Evolutionary conservation across 2,329 filamentous ascomycete species (phyloP).

Genomic region (Diaporthe nobilis): DNA sequence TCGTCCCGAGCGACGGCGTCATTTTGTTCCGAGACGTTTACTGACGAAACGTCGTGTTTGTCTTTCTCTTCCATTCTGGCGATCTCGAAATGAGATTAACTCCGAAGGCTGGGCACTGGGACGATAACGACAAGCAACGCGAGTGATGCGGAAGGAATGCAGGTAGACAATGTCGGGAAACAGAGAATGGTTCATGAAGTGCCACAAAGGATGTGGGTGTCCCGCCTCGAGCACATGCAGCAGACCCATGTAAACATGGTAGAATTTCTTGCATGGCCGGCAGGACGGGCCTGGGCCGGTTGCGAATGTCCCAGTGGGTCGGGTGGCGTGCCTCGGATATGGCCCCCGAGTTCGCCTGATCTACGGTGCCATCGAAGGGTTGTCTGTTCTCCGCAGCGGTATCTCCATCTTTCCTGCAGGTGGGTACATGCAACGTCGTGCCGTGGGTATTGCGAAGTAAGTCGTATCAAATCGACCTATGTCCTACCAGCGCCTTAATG

Average conservation of each 20-base stretch:
- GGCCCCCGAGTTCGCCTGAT: conserved; percentile 4
- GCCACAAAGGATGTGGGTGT: neutral
- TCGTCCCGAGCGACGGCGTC: neutral
- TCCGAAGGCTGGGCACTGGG: neutral
- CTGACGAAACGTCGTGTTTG: neutral
- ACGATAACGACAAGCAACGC: too few species aligned
- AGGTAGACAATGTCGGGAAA: neutral
- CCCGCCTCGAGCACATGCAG: neutral
- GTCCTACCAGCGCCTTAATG: neutral
- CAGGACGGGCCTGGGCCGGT: neutral
- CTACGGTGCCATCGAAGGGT: neutral
- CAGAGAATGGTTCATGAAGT: neutral
- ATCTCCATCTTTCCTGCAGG: neutral
- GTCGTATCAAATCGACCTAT: neutral
- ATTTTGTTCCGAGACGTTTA: conserved; percentile 1
- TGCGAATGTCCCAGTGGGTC: neutral
- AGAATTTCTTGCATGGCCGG: conserved; percentile 2
- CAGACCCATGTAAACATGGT: neutral
- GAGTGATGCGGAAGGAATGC: neutral
- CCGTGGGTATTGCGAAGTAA: too few species aligned
- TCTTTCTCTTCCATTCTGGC: conserved; percentile 24
- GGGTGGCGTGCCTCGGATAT: neutral
- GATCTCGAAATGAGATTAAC: rapidly evolving
- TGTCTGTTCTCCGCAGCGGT: neutral
- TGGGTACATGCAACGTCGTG: neutral